phyloP scores from a whole-genome alignment of 2,329 filamentous ascomycete species.

The Xylariales sp. region DNA sequence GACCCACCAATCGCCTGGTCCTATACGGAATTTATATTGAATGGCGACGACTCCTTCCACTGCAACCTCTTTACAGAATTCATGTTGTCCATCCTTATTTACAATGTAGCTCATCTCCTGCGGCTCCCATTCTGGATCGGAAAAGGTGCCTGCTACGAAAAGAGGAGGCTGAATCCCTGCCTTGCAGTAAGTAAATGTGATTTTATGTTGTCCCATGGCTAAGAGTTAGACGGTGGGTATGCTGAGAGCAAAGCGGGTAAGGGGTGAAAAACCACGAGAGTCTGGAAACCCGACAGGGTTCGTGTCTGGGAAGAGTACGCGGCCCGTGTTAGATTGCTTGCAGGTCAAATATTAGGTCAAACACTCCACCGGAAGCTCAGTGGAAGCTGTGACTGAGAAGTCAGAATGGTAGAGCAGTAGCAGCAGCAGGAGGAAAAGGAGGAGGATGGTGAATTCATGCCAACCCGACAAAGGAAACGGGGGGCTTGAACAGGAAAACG shows the following conservation, averaged over 20 bases:
- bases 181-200: slow-evolving; percentile 58
- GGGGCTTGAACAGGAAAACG: no score
- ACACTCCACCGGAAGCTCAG: no score
- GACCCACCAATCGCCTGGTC: slow-evolving; percentile 65
- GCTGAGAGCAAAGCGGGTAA: neutral
- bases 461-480: no score
- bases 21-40: slow-evolving; percentile 72
- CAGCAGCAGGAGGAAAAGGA: no score
- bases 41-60: slow-evolving; percentile 55
- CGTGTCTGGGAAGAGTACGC: no score
- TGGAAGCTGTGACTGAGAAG: no score
- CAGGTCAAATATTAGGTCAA: no score
- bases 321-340: no score
- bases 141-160: slow-evolving; percentile 67
- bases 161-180: slow-evolving; percentile 61
- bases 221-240: neutral
- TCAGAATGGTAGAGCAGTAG: no score
- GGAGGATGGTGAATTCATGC: no score
- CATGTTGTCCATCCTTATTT: slow-evolving; percentile 47
- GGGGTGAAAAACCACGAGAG: neutral
- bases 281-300: no score
- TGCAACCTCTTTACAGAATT: slow-evolving; percentile 54
- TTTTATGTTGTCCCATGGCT: slow-evolving; percentile 23
- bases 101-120: slow-evolving; percentile 58
- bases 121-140: slow-evolving; percentile 61